Evolutionary conservation across 345 rosid genomes (phyloP).

Genomic region (Zanthoxylum bungeanum): DNA sequence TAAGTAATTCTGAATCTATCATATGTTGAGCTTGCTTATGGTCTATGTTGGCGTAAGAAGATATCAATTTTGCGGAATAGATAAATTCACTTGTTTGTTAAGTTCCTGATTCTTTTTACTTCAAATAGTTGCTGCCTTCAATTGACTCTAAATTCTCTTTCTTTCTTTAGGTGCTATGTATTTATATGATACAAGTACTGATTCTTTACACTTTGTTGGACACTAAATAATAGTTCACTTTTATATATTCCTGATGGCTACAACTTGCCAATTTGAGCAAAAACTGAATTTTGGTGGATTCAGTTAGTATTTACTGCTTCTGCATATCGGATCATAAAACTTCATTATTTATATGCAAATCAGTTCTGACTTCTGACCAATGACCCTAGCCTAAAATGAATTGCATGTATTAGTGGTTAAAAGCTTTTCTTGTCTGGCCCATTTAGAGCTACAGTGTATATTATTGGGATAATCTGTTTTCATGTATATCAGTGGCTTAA

Average conservation of each 20-base stretch:
- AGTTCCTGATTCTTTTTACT: not conserved
- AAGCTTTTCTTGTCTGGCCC: not conserved
- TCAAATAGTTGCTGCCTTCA: not conserved
- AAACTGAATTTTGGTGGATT: not conserved
- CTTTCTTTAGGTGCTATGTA: not conserved
- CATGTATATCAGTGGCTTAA: constrained; percentile 6
- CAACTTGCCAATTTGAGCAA: not conserved
- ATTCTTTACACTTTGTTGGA: not conserved
- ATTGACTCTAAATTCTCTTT: not conserved
- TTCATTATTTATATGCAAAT: not conserved
- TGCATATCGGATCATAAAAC: not conserved
- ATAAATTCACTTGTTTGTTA: not conserved
- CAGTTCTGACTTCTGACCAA: not conserved
- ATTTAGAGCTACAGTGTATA: not conserved
- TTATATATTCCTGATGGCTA: not conserved
- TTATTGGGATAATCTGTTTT: constrained; percentile 5
- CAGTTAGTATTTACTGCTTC: not conserved
- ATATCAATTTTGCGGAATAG: not conserved
- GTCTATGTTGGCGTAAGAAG: not conserved
- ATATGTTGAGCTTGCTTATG: not conserved
- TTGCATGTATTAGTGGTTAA: not conserved
- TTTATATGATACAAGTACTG: not conserved
- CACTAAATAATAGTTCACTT: not conserved
- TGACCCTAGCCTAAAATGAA: not conserved
- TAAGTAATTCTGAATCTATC: not conserved